These are phyloP conservation scores for Glaciozyma antarctica DNA, from an alignment of 768 basidiomycete species.

Conservation along the genomic window DNA sequence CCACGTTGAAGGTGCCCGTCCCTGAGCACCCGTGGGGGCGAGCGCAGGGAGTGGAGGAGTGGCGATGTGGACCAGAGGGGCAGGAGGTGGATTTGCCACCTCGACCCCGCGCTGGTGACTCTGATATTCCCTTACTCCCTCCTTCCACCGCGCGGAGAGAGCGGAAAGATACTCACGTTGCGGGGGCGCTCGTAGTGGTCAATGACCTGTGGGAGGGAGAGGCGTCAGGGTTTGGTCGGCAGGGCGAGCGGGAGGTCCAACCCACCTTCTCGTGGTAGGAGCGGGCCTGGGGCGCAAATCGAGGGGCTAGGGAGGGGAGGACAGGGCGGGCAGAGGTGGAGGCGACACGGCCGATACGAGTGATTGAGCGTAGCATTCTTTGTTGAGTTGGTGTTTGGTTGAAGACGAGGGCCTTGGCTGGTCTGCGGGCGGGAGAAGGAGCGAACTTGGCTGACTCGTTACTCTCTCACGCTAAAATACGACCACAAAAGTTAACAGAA, in stretches of 20 bases:
- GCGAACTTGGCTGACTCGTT: no score
- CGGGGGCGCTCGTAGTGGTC: constrained; percentile 94
- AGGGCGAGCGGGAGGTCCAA: neutral
- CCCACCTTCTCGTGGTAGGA: constrained; percentile 31
- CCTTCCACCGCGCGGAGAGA: neutral
- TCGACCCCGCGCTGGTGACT: neutral
- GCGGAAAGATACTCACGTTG: constrained; percentile 59
- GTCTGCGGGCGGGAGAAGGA: no score
- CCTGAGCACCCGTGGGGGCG: constrained; percentile 20
- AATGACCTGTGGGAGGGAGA: constrained; percentile 56
- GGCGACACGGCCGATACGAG: no score
- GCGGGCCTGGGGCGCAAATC: neutral
- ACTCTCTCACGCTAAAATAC: no score
- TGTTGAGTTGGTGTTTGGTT: no score
- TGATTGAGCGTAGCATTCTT: no score
- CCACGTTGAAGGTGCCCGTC: neutral
- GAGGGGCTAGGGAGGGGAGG: no score
- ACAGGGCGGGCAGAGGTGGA: no score
- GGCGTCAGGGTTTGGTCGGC: neutral
- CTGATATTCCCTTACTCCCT: neutral
- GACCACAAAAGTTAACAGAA: no score
- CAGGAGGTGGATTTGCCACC: neutral
- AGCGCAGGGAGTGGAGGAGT: constrained; percentile 31
- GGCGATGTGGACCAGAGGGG: neutral
- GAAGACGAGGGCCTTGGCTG: no score